Base-by-base conservation (phyloP, 208 protist species). In the Trypanosoma platydactyli region DNA sequence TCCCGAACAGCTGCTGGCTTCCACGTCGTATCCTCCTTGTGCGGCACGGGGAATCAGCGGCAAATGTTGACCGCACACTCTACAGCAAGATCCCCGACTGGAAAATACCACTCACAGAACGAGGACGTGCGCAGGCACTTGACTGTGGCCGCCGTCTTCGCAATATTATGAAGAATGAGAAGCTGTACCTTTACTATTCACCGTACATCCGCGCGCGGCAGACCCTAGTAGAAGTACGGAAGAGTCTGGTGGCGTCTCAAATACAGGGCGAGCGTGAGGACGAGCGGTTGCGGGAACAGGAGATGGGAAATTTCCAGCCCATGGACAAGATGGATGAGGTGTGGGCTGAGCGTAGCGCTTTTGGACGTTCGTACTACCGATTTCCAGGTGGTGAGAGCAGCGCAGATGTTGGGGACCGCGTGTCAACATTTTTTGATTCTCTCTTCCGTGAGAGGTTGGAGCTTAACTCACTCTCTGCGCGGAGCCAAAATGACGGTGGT, bases 271-370 rank as follows among this genome's bases (percentile, higher is more conserved):
- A 93, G 76, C 83, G 86, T 35, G 91, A 97, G 79, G 94, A 98
- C 48, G 93, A 97, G 76, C 81, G 93, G 20, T 66, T 98, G 69
- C 81, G 92, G 0, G 94, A 98, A 84, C 94, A 97, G 80, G 92
- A 98, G 62, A 97, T 97, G 66, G 94, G 94, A 42, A 97, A 98
- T 59, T 96, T 92, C 62, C 93, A 97, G 67, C 83, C 84, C 5
- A 68, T 90, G 55, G 67, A 79, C 0, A 58, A 75, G 44, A 94
- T 95, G 88, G 78, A 94, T 42, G 38, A 42, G n/a, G 83, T 76
- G 44, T 95, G 84, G 81, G 67, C 33, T 12, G 79, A 88, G 53
- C 87, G 95, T 12, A 79, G 84, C 33, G 13, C 64, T 15, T 94
- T 91, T 64, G 87, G 93, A 15, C 81, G 89, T 18, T 85, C 95